Base-by-base conservation (phyloP, 2,329 filamentous ascomycete species). In the Thermothelomyces thermophilus region DNA sequence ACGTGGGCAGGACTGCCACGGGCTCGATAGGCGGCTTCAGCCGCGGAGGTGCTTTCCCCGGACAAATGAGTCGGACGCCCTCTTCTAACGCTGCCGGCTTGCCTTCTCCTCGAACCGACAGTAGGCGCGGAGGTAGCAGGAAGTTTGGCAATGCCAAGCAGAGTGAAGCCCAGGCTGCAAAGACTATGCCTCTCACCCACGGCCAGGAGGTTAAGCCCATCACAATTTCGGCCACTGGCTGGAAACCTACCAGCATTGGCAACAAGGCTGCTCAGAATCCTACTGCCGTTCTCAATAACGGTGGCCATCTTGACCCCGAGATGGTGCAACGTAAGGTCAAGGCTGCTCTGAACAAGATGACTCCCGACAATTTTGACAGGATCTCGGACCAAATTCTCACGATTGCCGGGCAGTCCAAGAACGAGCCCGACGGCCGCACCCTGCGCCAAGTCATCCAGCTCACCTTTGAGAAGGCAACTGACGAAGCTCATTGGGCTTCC, bases 341-440 rank as follows among this genome's bases (percentile, higher is more conserved):
- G 83, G 86, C 90, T 57, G 87, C 87, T 54, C 76, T 98, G 63
- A 98, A 98, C 83, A 98, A 98, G 85, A 97, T 98, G 93, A 97
- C 93, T 0, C 93, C 93, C 0, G 93, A 98, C 73, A 98, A 97
- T 66, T 98, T 98, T 63, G 90, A 95, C 66, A 90, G 85, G 73
- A 95, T 98, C 60, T 82, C 93, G 6, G 87, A 90, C 55, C 90
- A 96, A 68, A 95, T 98, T 55, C 79, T 98, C 26, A 77, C 83
- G 47, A 98, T 98, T 66, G 90, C 91, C 24, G 86, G 82, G 19
- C 93, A 98, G 68, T 97, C 91, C 47, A 95, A 95, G 78, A 86
- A 95, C 61, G 93, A 98, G 72, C 80, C 81, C 19, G 93, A 98
- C 63, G 93, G 93, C 39, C 87, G 91, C 51, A 97, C 93, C 7